Conservation (phyloP, 768 basidiomycete genomes). For the Naganishia vishniacii region DNA sequence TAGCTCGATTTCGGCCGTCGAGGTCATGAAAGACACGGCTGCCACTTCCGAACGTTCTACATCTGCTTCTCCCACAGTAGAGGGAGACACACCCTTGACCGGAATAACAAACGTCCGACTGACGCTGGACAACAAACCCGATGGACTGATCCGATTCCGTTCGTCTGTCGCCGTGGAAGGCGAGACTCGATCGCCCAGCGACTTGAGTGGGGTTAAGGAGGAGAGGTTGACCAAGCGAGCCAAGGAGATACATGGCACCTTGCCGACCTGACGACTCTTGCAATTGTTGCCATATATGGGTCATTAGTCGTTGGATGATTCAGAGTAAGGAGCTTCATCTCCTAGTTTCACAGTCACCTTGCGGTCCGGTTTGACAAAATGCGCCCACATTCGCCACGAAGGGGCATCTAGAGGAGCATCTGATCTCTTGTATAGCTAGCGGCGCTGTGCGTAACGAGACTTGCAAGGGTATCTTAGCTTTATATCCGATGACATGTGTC, state of each 20-base stretch:
- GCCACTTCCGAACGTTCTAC: background rate
- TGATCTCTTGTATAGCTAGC: too few species aligned
- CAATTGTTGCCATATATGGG: too few species aligned
- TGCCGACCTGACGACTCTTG: background rate
- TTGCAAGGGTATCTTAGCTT: too few species aligned
- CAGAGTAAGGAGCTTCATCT: too few species aligned
- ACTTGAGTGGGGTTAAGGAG: background rate
- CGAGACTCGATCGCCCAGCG: background rate
- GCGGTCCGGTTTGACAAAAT: too few species aligned
- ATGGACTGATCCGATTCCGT: conserved; percentile 7
- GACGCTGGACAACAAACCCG: background rate
- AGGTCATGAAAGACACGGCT: background rate
- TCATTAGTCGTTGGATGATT: too few species aligned
- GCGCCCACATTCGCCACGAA: too few species aligned
- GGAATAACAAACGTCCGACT: background rate
- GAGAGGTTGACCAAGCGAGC: conserved; percentile 14
- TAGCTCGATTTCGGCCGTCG: background rate
- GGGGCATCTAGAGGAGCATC: too few species aligned
- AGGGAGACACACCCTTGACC: background rate
- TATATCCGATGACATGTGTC: too few species aligned
- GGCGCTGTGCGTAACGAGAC: too few species aligned
- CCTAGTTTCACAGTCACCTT: too few species aligned
- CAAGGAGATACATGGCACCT: conserved; percentile 8
- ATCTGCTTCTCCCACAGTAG: background rate
- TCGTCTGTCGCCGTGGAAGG: conserved; percentile 9